A percentile compares a stretch with the other conserved stretches of the same genome.
phyloP scores from a whole-genome alignment of 768 basidiomycete genomes.

The Leccinum imitatum region DNA sequence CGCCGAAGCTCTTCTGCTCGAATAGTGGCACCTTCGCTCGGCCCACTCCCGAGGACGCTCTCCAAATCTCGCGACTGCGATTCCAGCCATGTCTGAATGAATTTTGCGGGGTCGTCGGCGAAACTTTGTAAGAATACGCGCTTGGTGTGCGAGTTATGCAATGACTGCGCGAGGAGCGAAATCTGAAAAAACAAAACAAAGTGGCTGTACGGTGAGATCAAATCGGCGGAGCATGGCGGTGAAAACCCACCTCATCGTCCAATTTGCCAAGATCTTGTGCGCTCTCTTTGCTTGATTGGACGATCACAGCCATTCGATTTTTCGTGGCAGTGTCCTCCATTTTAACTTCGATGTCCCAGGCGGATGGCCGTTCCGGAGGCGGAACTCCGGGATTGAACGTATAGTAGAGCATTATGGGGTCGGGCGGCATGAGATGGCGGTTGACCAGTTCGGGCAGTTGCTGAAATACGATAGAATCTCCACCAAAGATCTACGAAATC shows the following conservation, averaged over 20 bases:
- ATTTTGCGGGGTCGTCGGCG: slow-evolving; percentile 70
- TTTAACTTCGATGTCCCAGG: slow-evolving; percentile 88
- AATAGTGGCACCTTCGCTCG: slow-evolving; percentile 73
- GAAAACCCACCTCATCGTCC: slow-evolving; percentile 77
- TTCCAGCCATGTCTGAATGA: slow-evolving; percentile 89
- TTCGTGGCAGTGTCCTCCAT: slow-evolving; percentile 79
- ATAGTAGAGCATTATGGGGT: slow-evolving; percentile 82
- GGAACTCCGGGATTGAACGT: slow-evolving; percentile 59
- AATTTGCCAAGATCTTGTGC: slow-evolving; percentile 64
- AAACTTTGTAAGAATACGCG: slow-evolving; percentile 84
- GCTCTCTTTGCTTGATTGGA: slow-evolving; percentile 70
- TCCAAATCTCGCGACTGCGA: slow-evolving; percentile 92
- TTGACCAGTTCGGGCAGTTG: slow-evolving; percentile 84
- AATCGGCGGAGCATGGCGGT: slow-evolving; percentile 1
- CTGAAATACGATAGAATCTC: slow-evolving; percentile 71
- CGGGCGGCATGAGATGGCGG: slow-evolving; percentile 70
- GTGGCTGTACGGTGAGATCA: slow-evolving; percentile 20
- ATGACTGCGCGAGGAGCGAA: slow-evolving; percentile 76
- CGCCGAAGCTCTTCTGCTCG: slow-evolving; percentile 86
- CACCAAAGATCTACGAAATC: slow-evolving; percentile 60
- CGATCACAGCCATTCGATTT: slow-evolving; percentile 69
- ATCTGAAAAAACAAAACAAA: slow-evolving; percentile 47
- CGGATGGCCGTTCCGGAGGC: slow-evolving; percentile 68
- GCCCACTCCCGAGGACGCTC: slow-evolving; percentile 84
- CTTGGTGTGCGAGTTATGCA: slow-evolving; percentile 86